Conservation (phyloP, 192 early-diverging fungal species). For the Mortierella claussenii region DNA sequence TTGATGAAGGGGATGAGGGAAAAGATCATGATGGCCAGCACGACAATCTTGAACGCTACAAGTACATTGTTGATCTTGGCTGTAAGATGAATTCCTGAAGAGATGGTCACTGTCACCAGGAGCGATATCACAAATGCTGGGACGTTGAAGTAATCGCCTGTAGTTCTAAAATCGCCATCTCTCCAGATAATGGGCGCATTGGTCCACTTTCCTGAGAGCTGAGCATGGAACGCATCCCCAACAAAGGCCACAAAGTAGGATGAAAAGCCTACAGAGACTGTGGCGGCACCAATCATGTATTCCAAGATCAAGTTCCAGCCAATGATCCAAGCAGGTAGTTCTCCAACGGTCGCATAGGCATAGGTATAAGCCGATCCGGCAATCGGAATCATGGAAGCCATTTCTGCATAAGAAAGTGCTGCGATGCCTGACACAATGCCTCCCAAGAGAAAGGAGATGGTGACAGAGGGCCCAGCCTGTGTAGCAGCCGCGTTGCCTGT, state of each 20-base stretch:
- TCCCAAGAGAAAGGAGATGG: conserved; percentile 83
- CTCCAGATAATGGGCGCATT: conserved; percentile 76
- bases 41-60: conserved; percentile 78
- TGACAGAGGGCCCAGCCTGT: conserved; percentile 85
- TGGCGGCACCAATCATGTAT: conserved; percentile 86
- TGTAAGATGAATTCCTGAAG: conserved; percentile 78
- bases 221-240: conserved; percentile 65
- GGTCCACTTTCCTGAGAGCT: conserved; percentile 65
- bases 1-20: conserved; percentile 76
- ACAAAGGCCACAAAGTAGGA: conserved; percentile 81
- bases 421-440: conserved; percentile 80
- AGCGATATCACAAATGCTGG: conserved; percentile 79
- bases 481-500: conserved; percentile 75
- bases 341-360: conserved; percentile 87
- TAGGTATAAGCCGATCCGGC: conserved; percentile 91
- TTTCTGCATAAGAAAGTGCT: conserved; percentile 86
- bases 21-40: conserved; percentile 85
- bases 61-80: conserved; percentile 77
- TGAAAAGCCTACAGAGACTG: conserved; percentile 87
- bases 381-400: conserved; percentile 87
- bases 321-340: conserved; percentile 90
- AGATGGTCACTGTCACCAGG: conserved; percentile 71
- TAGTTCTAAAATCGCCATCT: conserved; percentile 30
- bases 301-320: conserved; percentile 93
- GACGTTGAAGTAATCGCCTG: conserved; percentile 73